These are phyloP conservation scores for Gentiana macrophylla DNA, from an alignment of 257 asterid genomes.

Conservation along the genomic window DNA sequence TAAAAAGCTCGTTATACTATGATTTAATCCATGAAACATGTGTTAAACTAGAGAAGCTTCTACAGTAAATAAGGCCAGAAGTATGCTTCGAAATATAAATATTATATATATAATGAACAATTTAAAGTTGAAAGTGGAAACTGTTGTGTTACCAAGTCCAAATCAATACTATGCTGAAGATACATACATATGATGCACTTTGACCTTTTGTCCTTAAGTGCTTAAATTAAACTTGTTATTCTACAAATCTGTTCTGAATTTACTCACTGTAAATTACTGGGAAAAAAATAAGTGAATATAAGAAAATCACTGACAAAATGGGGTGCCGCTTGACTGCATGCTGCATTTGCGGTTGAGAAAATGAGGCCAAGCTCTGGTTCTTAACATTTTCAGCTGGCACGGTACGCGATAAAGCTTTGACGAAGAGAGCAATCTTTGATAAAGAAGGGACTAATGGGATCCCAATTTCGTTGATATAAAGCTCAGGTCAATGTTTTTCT, in stretches of 20 bases:
- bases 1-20: too few relatives aligned
- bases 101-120: too few relatives aligned
- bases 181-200: conserved; percentile 47
- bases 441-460: conserved; percentile 33
- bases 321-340: conserved; percentile 15
- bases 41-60: too few relatives aligned
- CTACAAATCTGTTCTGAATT: conserved; percentile 83
- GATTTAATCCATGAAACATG: too few relatives aligned
- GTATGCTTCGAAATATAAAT: too few relatives aligned
- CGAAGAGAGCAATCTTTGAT: conserved; percentile 25
- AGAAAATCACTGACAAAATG: conserved; percentile 49
- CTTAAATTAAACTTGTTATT: conserved; percentile 66
- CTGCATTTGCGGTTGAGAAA: conserved; percentile 26
- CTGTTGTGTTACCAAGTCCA: conserved; percentile 38
- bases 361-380: conserved; percentile 41
- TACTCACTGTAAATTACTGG: conserved; percentile 67
- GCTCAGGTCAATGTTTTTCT: conserved; percentile 43
- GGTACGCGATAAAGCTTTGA: conserved; percentile 32
- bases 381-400: conserved; percentile 31
- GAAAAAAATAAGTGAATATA: conserved; percentile 34
- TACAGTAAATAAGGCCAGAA: too few relatives aligned
- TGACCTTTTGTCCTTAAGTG: conserved; percentile 42
- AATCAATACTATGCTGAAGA: conserved; percentile 51
- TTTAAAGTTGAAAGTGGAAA: conserved; percentile 18
- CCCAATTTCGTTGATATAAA: conserved; percentile 19